These are phyloP conservation scores for Cutaneotrichosporon cavernicola DNA, from an alignment of 1,284 basidiomycete species.

Conservation along the genomic window DNA sequence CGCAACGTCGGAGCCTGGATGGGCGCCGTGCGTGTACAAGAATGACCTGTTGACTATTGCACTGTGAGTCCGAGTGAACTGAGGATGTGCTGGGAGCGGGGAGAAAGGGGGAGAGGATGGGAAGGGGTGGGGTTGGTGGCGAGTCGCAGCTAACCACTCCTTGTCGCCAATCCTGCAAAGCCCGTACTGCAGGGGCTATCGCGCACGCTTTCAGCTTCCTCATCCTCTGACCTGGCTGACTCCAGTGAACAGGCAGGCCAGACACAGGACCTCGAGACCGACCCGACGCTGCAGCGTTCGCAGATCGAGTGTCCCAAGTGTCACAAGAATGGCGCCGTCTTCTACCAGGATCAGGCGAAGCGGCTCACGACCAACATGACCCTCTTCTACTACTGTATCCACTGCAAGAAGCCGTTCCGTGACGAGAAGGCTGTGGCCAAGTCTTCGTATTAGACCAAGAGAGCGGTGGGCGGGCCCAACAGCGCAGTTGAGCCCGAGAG, in stretches of 20 bases:
- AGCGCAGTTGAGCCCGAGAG: neutral
- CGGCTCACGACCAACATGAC: slow-evolving; percentile 78
- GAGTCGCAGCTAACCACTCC: too few relatives aligned
- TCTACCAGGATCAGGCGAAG: slow-evolving; percentile 92
- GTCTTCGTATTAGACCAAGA: neutral
- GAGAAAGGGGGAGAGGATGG: too few relatives aligned
- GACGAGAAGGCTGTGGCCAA: slow-evolving; percentile 58
- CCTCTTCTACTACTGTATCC: slow-evolving; percentile 86
- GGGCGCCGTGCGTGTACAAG: slow-evolving; percentile 79
- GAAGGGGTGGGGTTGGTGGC: too few relatives aligned
- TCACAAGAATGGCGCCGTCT: slow-evolving; percentile 63
- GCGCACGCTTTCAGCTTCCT: neutral
- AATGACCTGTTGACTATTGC: slow-evolving; percentile 92
- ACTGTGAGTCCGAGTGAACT: slow-evolving; percentile 63
- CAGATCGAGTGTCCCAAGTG: slow-evolving; percentile 54
- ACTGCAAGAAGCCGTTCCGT: slow-evolving; percentile 73
- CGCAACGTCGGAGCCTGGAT: slow-evolving; percentile 59
- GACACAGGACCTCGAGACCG: slow-evolving; percentile 81
- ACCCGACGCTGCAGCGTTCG: slow-evolving; percentile 71
- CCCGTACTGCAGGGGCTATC: too few relatives aligned
- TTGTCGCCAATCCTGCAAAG: too few relatives aligned
- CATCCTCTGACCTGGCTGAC: slow-evolving; percentile 11
- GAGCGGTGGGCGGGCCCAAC: neutral
- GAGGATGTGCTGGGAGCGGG: too few relatives aligned
- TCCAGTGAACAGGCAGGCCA: slow-evolving; percentile 87